Percentiles rank a stretch among this genome's conserved stretches.
Evolutionary conservation across 176 grass and related monocot species (phyloP).

Genomic region (Tillandsia leiboldiana): DNA sequence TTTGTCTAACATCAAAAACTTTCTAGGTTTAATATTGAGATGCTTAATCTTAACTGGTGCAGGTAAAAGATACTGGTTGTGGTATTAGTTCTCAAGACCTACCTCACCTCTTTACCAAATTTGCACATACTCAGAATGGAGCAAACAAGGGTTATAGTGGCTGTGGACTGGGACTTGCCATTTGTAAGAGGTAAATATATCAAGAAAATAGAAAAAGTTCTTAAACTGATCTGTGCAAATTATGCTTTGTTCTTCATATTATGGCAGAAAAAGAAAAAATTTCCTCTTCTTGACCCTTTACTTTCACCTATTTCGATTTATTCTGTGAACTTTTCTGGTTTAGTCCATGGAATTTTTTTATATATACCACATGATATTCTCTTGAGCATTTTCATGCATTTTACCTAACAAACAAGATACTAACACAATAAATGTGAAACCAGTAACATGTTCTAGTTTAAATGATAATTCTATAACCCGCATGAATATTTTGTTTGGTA

Average conservation of each 20-base stretch:
- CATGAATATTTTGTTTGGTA: too few relatives aligned
- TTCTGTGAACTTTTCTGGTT: too few relatives aligned
- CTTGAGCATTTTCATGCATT: too few relatives aligned
- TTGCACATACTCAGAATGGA: conserved; percentile 20
- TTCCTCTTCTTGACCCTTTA: neutral
- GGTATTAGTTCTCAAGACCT: conserved; percentile 66
- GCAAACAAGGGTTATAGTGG: conserved; percentile 14
- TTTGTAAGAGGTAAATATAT: conserved; percentile 59
- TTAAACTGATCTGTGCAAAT: neutral
- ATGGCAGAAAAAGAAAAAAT: neutral
- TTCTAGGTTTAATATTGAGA: neutral
- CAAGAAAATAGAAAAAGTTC: neutral
- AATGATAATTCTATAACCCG: too few relatives aligned
- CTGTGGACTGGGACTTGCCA: conserved; percentile 61
- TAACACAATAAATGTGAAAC: too few relatives aligned
- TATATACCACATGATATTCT: too few relatives aligned
- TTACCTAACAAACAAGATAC: too few relatives aligned
- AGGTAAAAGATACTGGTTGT: conserved; percentile 77
- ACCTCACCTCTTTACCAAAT: conserved; percentile 55
- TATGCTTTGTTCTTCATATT: neutral
- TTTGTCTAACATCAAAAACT: neutral
- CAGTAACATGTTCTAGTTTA: too few relatives aligned
- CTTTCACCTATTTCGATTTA: too few relatives aligned
- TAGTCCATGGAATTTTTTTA: too few relatives aligned
- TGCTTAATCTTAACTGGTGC: conserved; percentile 11